Conservation (phyloP, 176 grass and related monocot genomes). For the Lolium rigidum region DNA sequence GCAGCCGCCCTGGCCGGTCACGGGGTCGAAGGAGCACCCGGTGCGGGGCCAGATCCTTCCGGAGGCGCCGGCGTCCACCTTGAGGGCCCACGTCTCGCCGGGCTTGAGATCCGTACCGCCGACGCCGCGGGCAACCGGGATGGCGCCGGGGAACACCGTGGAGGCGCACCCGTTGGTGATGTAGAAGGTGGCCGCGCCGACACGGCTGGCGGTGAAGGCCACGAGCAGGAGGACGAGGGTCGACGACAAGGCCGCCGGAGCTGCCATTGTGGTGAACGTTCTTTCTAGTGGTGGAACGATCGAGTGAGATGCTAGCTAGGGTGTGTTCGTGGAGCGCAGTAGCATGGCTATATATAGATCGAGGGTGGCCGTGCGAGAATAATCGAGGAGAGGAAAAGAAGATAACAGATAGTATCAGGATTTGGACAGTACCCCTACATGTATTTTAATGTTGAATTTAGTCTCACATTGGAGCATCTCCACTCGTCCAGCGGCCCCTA, state of each 20-base stretch:
- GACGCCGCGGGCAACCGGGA: neutral
- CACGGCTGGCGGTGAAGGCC: neutral
- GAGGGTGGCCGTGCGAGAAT: no score
- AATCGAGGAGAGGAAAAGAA: no score
- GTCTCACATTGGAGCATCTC: no score
- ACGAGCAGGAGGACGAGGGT: slow-evolving; percentile 30
- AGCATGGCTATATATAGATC: no score
- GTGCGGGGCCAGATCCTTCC: slow-evolving; percentile 36
- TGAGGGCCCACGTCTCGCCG: neutral
- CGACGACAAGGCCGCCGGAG: neutral
- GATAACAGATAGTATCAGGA: no score
- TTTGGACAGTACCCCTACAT: no score
- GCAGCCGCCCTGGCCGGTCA: neutral
- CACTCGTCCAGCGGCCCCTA: no score
- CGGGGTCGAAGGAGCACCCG: neutral
- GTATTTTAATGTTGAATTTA: no score
- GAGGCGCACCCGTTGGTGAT: slow-evolving; percentile 55
- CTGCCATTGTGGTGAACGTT: neutral
- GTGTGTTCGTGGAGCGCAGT: neutral
- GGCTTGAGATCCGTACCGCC: neutral
- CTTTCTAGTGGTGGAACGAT: neutral
- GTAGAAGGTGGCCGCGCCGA: slow-evolving; percentile 41
- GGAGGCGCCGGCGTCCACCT: neutral
- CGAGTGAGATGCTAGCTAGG: neutral
- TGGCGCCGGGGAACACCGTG: neutral